Conservation (phyloP, 2,329 filamentous ascomycete genomes). For the Colletotrichum noveboracense region DNA sequence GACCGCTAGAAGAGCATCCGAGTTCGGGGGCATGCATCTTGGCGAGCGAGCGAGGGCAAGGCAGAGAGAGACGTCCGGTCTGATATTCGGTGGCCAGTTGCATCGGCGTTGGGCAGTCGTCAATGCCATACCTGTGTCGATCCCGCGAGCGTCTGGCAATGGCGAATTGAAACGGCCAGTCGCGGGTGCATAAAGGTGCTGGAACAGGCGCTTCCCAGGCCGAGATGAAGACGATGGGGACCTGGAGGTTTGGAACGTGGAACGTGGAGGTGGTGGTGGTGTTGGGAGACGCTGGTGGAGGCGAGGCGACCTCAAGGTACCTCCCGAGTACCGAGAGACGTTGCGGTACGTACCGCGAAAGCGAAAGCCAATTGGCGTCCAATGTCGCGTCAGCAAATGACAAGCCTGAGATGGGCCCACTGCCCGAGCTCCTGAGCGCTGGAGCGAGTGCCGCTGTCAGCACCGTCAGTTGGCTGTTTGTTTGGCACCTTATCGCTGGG, state of each 20-base stretch:
- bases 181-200: slow-evolving; percentile 4
- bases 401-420: not conserved
- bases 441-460: slow-evolving; percentile 9
- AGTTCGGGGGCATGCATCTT: not conserved
- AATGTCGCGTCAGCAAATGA: slow-evolving; percentile 11
- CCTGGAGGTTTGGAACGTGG: not conserved
- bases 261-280: not conserved
- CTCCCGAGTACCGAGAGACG: not conserved
- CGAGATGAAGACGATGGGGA: not conserved
- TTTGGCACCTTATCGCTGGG: not conserved
- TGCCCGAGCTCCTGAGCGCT: slow-evolving; percentile 2
- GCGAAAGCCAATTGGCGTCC: not conserved
- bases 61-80: not conserved
- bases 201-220: slow-evolving; percentile 13
- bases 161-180: slow-evolving; percentile 4
- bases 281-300: not conserved
- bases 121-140: slow-evolving; percentile 15
- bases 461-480: slow-evolving; percentile 2
- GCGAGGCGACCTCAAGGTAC: not conserved
- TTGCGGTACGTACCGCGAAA: not conserved
- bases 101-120: not conserved
- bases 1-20: not conserved
- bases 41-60: not conserved
- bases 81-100: not conserved
- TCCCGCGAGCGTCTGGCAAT: not conserved